Base-by-base conservation (phyloP, 140 eudicot species). In the Senecio squalidus region DNA sequence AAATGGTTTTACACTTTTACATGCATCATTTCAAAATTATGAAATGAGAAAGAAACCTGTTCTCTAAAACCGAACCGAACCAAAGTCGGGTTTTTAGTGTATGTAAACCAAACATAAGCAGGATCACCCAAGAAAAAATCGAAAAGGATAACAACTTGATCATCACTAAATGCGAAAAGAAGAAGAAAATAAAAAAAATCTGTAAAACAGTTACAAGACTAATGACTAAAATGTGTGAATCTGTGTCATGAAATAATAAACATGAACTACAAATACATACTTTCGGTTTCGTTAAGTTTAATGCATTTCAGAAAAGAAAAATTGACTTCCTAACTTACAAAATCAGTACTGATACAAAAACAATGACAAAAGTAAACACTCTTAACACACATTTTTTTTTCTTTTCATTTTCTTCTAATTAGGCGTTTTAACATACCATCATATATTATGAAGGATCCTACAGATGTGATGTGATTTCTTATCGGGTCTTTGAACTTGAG, bases 391-490 rank as follows among this genome's bases (percentile, higher is more conserved):
- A 13, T 47, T 47, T 58, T 13, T 66, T 66, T 25, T 25, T 54
- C 16, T 33, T 46, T 64, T 39, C 25, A 48, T 39, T 41, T 28
- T 6, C 52, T 71, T 36, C 72, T 47, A 63, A 72, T 63, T 64
- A 34, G 77, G 38, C 55, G 60, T 55, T 64, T 55, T 6, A 61
- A 70, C 63, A 70, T 51, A 62, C 40, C 46, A 31, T 57, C 2
- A 71, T 62, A 62, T n/a, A n/a, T n/a, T n/a, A n/a, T 30, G 41
- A 64, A 67, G 68, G 79, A 66, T 67, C 73, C 76, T 68, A 36
- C 15, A 59, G 57, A 44, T 67, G 62, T 72, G 70, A 62, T 61
- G 58, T 62, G 76, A 51, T 60, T 41, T 57, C 66, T 66, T 73
- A 43, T 73, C 69, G 51, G 47, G 62, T 25, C 53, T 58, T 38